phyloP scores from a whole-genome alignment of 1,284 basidiomycete species.

The Chondrostereum purpureum region DNA sequence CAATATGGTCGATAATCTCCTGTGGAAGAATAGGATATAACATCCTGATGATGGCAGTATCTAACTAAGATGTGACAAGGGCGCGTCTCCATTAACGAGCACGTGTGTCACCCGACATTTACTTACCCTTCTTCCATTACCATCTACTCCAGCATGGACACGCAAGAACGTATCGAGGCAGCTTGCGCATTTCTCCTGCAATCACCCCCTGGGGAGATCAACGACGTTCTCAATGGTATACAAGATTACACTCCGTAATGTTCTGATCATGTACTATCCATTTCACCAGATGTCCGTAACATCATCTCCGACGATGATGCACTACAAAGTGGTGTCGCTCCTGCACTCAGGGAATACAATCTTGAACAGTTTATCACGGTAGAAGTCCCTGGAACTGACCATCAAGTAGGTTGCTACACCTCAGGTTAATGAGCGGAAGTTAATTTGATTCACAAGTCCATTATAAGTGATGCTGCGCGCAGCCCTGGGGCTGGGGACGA shows the following conservation, averaged over 20 bases:
- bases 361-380: constrained; percentile 78
- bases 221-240: constrained; percentile 85
- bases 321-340: constrained; percentile 70
- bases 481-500: constrained; percentile 30
- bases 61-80: too few species aligned
- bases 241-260: constrained; percentile 13
- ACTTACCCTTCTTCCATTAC: too few species aligned
- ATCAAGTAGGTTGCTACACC: constrained; percentile 60
- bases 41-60: too few species aligned
- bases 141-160: constrained; percentile 46
- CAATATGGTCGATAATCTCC: too few species aligned
- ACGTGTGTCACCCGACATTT: background rate
- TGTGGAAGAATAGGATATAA: too few species aligned
- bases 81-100: background rate
- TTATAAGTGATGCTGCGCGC: constrained; percentile 67
- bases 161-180: constrained; percentile 56
- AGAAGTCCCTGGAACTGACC: constrained; percentile 66
- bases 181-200: constrained; percentile 81
- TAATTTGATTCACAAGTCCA: constrained; percentile 64
- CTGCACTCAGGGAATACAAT: constrained; percentile 79
- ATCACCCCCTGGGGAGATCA: constrained; percentile 91
- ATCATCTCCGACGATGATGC: constrained; percentile 82
- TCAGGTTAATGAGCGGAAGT: constrained; percentile 1
- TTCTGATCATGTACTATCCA: background rate
- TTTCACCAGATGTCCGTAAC: constrained; percentile 68